Evolutionary conservation across 495 filamentous ascomycete genomes (phyloP), one percentile per base, ranked within the genome.

Genomic region (Aspergillus homomorphus): DNA sequence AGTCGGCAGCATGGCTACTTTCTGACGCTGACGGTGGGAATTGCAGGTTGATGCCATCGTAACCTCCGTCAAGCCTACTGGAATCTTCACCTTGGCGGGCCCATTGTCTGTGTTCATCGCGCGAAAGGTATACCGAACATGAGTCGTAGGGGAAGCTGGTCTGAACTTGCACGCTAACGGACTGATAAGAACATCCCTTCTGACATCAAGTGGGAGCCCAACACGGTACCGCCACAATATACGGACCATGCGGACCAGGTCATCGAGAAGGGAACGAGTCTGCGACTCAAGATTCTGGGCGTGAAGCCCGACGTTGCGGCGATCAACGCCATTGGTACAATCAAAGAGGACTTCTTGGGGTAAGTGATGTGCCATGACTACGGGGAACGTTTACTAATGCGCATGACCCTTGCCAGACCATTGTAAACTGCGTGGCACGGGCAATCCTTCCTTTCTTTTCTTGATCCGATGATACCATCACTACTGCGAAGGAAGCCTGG

Each of bases 311-410:
- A 97, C 66, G 89, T 98, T 46, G 91, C 87, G 23, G 87, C 88
- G 63, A 94, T 98, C 82, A 96, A 88, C 79, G 94, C 93, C 30
- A 96, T 98, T 71, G 95, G 91, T 43, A 98, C 89, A 38, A 96
- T 98, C 69, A 96, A 96, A 77, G 94, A 97, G 72, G 90, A 82
- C 66, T 83, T 73, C 57, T 64, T 83, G 62, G 81, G 81, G 80
- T 83, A 61, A 60, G 77, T 68, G 20, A 16, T 49, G 2, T 8
- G 30, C 23, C 51, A 42, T 18, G 26, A 18, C 15, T 18, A 20
- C 3, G 2, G 28, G 24, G 24, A 7, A 23, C 20, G 28, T 45
- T 43, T 45, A 42, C 60, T 56, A 58, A 67, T 48, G 16, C 38
- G 10, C 20, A 14, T 51, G 45, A 33, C 54, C 28, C 54, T 12